Conservation (phyloP, 768 basidiomycete species). For the Mycena indigotica region DNA sequence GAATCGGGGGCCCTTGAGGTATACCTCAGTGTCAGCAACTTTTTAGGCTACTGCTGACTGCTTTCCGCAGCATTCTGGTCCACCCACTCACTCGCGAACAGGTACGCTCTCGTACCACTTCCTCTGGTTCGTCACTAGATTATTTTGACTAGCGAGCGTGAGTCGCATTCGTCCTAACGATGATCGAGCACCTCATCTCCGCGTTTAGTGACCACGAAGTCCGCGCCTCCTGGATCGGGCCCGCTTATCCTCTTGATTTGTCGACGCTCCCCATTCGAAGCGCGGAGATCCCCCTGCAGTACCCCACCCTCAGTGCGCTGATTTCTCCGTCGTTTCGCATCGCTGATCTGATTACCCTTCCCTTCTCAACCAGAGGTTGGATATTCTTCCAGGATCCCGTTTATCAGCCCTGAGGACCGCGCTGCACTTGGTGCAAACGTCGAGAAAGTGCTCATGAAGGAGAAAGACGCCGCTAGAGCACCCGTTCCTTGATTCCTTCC, state of each 20-base stretch:
- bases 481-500: conserved; percentile 35
- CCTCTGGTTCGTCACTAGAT: too few species aligned
- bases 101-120: conserved; percentile 50
- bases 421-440: conserved; percentile 61
- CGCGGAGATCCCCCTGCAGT: conserved; percentile 66
- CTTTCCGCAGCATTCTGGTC: conserved; percentile 58
- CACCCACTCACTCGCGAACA: conserved; percentile 75
- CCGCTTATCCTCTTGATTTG: conserved; percentile 68
- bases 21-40: background rate
- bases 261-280: conserved; percentile 50
- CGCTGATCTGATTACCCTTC: background rate
- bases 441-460: conserved; percentile 56
- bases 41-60: background rate
- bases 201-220: conserved; percentile 71
- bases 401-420: conserved; percentile 63
- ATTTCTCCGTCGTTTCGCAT: background rate
- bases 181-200: background rate
- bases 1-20: conserved; percentile 73
- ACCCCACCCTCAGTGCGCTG: conserved; percentile 50
- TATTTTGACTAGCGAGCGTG: conserved; percentile 50
- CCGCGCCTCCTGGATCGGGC: conserved; percentile 76
- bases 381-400: conserved; percentile 57
- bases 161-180: conserved; percentile 23
- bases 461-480: conserved; percentile 71
- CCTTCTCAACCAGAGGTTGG: conserved; percentile 70